A percentile compares a stretch with the other conserved stretches of the same genome.
Conservation (phyloP, 768 basidiomycete species). For the Termitomyces sp. region DNA sequence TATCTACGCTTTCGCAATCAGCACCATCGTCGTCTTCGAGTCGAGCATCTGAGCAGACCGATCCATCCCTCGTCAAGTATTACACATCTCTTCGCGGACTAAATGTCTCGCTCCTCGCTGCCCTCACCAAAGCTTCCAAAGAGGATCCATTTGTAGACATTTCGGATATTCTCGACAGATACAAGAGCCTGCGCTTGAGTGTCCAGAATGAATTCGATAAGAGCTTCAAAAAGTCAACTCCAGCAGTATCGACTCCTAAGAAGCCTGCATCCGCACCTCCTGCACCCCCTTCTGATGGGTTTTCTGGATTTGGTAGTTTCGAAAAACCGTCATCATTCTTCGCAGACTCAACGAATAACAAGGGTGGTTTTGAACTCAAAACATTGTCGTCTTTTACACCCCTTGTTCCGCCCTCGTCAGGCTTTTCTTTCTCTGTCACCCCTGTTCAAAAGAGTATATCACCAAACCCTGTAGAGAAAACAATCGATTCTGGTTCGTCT, state of each 20-base stretch:
- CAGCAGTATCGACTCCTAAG: slow-evolving; percentile 5
- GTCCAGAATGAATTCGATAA: slow-evolving; percentile 54
- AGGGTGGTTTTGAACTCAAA: not conserved
- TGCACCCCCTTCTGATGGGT: slow-evolving; percentile 5
- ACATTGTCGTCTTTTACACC: slow-evolving; percentile 1
- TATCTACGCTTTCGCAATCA: not conserved
- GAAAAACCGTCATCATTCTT: slow-evolving; percentile 1
- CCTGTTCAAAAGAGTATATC: not conserved
- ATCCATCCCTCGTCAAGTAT: slow-evolving; percentile 42
- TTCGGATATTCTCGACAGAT: slow-evolving; percentile 47
- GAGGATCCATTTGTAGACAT: slow-evolving; percentile 70
- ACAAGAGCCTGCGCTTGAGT: slow-evolving; percentile 48
- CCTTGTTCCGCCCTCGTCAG: slow-evolving; percentile 1
- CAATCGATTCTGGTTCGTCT: not conserved
- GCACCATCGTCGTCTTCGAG: slow-evolving; percentile 7
- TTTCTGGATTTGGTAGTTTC: slow-evolving; percentile 27
- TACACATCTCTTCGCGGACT: slow-evolving; percentile 70
- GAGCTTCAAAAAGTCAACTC: slow-evolving; percentile 7
- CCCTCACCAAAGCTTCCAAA: slow-evolving; percentile 52
- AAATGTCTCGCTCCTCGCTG: slow-evolving; percentile 59
- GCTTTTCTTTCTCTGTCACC: slow-evolving; percentile 6
- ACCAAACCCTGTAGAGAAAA: not conserved
- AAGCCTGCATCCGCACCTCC: slow-evolving; percentile 19
- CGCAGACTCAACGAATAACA: not conserved
- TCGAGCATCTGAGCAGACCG: slow-evolving; percentile 17